phyloP scores from a whole-genome alignment of 2,329 filamentous ascomycete genomes.

The Volutella citrinella region DNA sequence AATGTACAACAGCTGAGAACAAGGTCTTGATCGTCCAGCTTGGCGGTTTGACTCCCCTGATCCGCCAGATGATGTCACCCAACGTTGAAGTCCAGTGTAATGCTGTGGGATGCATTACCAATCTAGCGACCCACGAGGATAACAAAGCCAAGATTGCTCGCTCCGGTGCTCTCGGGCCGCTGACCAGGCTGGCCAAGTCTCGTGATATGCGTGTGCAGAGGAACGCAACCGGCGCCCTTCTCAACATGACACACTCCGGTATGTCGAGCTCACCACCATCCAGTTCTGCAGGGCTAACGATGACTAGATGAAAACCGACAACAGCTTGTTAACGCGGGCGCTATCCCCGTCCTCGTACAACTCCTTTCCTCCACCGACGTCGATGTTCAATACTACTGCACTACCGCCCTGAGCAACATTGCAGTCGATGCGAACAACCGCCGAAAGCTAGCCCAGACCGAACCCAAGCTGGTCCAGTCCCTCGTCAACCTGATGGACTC shows the following conservation, averaged over 20 bases:
- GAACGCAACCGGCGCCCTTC: constrained; percentile 90
- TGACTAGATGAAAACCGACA: constrained; percentile 87
- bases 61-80: constrained; percentile 95
- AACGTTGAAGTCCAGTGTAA: constrained; percentile 99
- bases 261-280: constrained; percentile 28
- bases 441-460: constrained; percentile 85
- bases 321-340: constrained; percentile 93
- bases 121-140: constrained; percentile 95
- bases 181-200: constrained; percentile 91
- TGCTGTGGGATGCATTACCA: constrained; percentile 97
- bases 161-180: constrained; percentile 85
- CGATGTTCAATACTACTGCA: constrained; percentile 99
- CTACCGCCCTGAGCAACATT: constrained; percentile 96
- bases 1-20: constrained; percentile 73
- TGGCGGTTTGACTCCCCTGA: constrained; percentile 84
- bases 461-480: constrained; percentile 88
- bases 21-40: constrained; percentile 95
- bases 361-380: constrained; percentile 90
- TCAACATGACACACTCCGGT: constrained; percentile 99
- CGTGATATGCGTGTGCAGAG: constrained; percentile 98
- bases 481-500: constrained; percentile 97
- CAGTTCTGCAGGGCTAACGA: constrained; percentile 17
- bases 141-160: constrained; percentile 99
- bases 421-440: constrained; percentile 90
- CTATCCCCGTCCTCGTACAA: constrained; percentile 96